Conservation (phyloP, 2,329 filamentous ascomycete species). For the Dactylellina parvicollis region DNA sequence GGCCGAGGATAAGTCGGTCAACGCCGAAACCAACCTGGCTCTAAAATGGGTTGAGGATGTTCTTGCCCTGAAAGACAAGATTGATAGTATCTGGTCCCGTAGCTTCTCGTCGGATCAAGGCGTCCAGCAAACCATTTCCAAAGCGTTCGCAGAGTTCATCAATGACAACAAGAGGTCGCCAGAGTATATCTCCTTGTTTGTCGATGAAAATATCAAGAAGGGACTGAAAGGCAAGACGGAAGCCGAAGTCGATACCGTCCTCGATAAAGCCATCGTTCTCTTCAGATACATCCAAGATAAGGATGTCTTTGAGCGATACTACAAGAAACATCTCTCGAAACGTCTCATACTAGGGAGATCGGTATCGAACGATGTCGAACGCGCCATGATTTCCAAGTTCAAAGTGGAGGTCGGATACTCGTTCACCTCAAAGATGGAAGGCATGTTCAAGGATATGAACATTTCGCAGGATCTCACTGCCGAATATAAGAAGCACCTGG, state of each 20-base stretch:
- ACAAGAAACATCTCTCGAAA: constrained; percentile 94
- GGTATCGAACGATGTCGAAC: constrained; percentile 89
- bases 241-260: constrained; percentile 79
- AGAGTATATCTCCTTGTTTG: constrained; percentile 94
- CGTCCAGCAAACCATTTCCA: constrained; percentile 82
- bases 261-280: constrained; percentile 89
- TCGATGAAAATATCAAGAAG: constrained; percentile 94
- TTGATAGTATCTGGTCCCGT: constrained; percentile 77
- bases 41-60: constrained; percentile 97
- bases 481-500: constrained; percentile 77
- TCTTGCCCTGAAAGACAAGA: constrained; percentile 84
- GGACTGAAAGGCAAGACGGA: constrained; percentile 94
- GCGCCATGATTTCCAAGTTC: constrained; percentile 95
- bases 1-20: constrained; percentile 66
- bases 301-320: constrained; percentile 95
- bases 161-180: constrained; percentile 86
- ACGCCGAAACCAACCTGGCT: constrained; percentile 76
- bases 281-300: constrained; percentile 90
- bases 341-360: constrained; percentile 88
- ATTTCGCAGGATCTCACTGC: constrained; percentile 83
- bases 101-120: constrained; percentile 80
- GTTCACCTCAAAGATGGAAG: constrained; percentile 91
- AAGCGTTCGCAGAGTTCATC: constrained; percentile 92
- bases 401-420: constrained; percentile 95
- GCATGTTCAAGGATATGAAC: constrained; percentile 97